A percentile compares a stretch with the other conserved stretches of the same genome.
phyloP scores from a whole-genome alignment of 164 flowering plant genomes.

The Houttuynia cordata region DNA sequence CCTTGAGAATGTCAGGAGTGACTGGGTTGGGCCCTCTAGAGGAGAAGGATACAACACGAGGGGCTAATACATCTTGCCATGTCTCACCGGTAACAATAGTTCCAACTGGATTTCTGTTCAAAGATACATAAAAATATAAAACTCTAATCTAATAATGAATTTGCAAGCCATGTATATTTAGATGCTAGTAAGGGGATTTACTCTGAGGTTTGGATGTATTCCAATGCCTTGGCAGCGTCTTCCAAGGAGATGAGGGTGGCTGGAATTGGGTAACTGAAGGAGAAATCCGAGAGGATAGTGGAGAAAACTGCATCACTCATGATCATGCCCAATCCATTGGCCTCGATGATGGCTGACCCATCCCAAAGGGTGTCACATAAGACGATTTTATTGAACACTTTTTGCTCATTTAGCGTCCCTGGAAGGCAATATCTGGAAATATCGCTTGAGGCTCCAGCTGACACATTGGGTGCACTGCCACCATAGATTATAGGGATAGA shows the following conservation, averaged over 20 bases:
- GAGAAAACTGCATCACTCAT: conserved; percentile 7
- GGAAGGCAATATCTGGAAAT: conserved; percentile 13
- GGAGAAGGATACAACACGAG: conserved; percentile 23
- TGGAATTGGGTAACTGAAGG: conserved; percentile 26
- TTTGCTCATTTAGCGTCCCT: conserved; percentile 18
- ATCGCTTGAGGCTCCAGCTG: conserved; percentile 13
- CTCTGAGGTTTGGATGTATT: conserved; percentile 27
- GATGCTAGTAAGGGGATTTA: conserved; percentile 3
- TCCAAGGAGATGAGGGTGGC: conserved; percentile 19
- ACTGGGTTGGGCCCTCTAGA: conserved; percentile 29
- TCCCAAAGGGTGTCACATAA: conserved; percentile 20
- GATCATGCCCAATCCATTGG: conserved; percentile 24
- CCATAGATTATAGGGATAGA: conserved; percentile 30
- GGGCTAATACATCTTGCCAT: conserved; percentile 18
- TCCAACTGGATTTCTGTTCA: conserved; percentile 22
- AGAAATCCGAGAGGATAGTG: conserved; percentile 9
- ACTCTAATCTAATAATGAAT: neutral
- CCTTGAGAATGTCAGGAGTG: conserved; percentile 31
- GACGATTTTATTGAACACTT: conserved; percentile 29
- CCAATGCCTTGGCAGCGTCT: conserved; percentile 17
- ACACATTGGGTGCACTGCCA: conserved; percentile 31
- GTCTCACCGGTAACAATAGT: conserved; percentile 20
- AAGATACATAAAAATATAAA: neutral
- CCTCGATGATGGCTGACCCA: conserved; percentile 16
- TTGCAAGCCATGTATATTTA: neutral